phyloP scores from a whole-genome alignment of 352 stramenopile genomes.

The Globisporangium middletonii region DNA sequence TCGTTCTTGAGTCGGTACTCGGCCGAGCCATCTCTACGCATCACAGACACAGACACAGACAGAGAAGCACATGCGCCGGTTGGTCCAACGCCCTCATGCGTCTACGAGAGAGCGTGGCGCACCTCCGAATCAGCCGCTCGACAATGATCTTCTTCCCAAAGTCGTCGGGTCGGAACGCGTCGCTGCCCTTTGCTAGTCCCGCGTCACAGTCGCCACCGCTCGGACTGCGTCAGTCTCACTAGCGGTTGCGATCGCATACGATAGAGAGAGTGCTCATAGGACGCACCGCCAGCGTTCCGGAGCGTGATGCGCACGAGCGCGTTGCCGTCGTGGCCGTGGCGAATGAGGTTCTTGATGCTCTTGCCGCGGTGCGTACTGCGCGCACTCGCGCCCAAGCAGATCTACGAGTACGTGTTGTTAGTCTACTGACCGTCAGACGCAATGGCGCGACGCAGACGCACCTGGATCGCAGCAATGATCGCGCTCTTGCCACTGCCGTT shows the following conservation, averaged over 20 bases:
- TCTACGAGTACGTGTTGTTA: slow-evolving; percentile 39
- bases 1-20: slow-evolving; percentile 75
- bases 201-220: not conserved
- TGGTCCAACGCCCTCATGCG: not conserved
- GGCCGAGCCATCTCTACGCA: slow-evolving; percentile 50
- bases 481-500: slow-evolving; percentile 95
- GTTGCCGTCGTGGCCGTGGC: slow-evolving; percentile 83
- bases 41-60: not conserved
- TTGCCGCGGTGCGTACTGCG: slow-evolving; percentile 91
- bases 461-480: slow-evolving; percentile 96
- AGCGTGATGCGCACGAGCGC: slow-evolving; percentile 92
- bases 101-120: slow-evolving; percentile 3
- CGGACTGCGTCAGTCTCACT: not conserved
- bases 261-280: not conserved
- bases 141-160: slow-evolving; percentile 94
- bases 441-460: slow-evolving; percentile 20
- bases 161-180: slow-evolving; percentile 86
- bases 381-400: slow-evolving; percentile 93
- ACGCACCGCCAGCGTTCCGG: slow-evolving; percentile 68
- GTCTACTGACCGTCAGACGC: not conserved
- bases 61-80: not conserved
- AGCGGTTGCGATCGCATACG: too few species aligned
- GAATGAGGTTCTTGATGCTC: slow-evolving; percentile 95
- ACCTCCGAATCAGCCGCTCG: slow-evolving; percentile 85
- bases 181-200: slow-evolving; percentile 40